Conservation (phyloP, 495 filamentous ascomycete species). For the Tuber microsphaerosporum region DNA sequence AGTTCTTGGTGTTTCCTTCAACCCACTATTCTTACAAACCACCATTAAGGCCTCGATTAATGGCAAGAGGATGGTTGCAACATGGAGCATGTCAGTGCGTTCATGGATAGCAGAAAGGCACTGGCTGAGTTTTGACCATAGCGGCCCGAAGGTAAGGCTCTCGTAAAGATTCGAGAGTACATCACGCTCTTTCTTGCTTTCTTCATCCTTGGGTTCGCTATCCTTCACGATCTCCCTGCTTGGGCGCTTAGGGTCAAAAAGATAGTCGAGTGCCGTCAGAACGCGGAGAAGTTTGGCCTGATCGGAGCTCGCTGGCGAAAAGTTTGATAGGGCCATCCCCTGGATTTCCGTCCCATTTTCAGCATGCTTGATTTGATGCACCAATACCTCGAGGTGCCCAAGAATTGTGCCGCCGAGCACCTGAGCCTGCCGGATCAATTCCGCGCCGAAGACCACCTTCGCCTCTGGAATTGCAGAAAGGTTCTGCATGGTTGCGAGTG, state of each 20-base stretch:
- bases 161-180: conserved; percentile 81
- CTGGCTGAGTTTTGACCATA: conserved; percentile 92
- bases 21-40: conserved; percentile 89
- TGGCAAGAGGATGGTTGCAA: conserved; percentile 88
- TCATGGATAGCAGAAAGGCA: conserved; percentile 82
- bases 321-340: conserved; percentile 85
- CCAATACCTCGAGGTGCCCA: conserved; percentile 74
- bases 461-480: conserved; percentile 87
- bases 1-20: conserved; percentile 59
- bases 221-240: conserved; percentile 51
- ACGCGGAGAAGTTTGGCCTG: conserved; percentile 90
- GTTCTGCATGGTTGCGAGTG: conserved; percentile 94
- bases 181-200: conserved; percentile 61
- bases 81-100: conserved; percentile 89
- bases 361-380: conserved; percentile 78
- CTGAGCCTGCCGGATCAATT: conserved; percentile 80
- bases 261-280: conserved; percentile 89
- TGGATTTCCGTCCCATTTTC: conserved; percentile 88
- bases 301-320: conserved; percentile 89
- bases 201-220: conserved; percentile 50
- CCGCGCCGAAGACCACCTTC: conserved; percentile 80
- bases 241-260: conserved; percentile 69
- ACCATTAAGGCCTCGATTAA: conserved; percentile 97
- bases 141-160: conserved; percentile 73
- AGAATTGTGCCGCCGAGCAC: conserved; percentile 75